A percentile compares a stretch with the other conserved stretches of the same genome.
These are phyloP conservation scores for Neurospora sp. DNA, from an alignment of 495 filamentous ascomycete genomes.

Conservation along the genomic window DNA sequence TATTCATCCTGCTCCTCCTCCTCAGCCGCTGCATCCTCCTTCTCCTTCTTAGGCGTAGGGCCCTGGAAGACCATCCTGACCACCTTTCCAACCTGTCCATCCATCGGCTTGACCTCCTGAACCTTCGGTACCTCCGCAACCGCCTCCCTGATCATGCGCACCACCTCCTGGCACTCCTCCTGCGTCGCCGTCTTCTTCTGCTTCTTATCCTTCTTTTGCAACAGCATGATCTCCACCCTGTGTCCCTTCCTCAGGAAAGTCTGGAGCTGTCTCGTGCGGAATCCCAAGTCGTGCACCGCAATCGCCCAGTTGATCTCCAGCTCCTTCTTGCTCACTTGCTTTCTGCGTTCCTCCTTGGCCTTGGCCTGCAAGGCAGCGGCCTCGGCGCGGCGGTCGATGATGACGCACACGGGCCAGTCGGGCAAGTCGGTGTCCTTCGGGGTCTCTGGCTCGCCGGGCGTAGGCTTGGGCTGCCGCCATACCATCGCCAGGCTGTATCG, in stretches of 20 bases:
- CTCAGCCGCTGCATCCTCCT: constrained; percentile 5
- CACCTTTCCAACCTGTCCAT: constrained; percentile 25
- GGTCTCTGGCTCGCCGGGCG: neutral
- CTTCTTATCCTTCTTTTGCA: constrained; percentile 23
- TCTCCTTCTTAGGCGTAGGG: constrained; percentile 6
- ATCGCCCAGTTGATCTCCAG: constrained; percentile 84
- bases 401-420: constrained; percentile 51
- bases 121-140: constrained; percentile 22
- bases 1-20: neutral
- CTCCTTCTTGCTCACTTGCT: constrained; percentile 43
- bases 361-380: constrained; percentile 13
- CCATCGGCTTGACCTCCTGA: constrained; percentile 28
- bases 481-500: constrained; percentile 52
- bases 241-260: constrained; percentile 54
- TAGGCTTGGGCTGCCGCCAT: constrained; percentile 16
- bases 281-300: constrained; percentile 51
- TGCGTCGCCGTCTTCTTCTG: constrained; percentile 18
- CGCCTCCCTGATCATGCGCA: constrained; percentile 20
- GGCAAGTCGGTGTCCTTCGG: neutral
- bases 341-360: constrained; percentile 16
- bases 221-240: constrained; percentile 52
- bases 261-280: constrained; percentile 48
- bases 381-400: constrained; percentile 37
- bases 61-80: constrained; percentile 30
- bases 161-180: constrained; percentile 26